phyloP scores from a whole-genome alignment of 345 rosid species.

The Linum usitatissimum region DNA sequence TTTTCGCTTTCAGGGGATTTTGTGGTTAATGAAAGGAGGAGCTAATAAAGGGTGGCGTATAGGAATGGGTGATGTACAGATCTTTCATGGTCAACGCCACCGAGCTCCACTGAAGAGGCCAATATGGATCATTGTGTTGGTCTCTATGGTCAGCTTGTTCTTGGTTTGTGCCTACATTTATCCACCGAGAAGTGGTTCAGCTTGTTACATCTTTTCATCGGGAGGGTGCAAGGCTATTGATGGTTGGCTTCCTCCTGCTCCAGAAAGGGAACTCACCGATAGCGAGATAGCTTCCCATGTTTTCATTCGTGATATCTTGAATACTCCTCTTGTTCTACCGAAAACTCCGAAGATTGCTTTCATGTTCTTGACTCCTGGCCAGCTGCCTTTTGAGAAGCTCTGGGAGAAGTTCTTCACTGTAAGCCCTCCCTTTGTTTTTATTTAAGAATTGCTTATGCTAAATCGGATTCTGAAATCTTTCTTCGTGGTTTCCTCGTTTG shows the following conservation, averaged over 20 bases:
- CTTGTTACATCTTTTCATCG: conserved; percentile 74
- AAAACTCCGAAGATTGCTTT: conserved; percentile 73
- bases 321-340: conserved; percentile 33
- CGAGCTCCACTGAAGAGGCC: conserved; percentile 69
- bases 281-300: conserved; percentile 71
- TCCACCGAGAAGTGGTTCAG: conserved; percentile 60
- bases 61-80: conserved; percentile 54
- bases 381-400: conserved; percentile 84
- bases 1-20: not conserved
- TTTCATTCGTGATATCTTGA: conserved; percentile 61
- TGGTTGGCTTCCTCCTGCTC: conserved; percentile 88
- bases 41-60: conserved; percentile 50
- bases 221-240: conserved; percentile 73
- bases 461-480: not conserved
- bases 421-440: conserved; percentile 11
- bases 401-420: conserved; percentile 90
- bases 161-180: conserved; percentile 59
- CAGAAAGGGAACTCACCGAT: conserved; percentile 64
- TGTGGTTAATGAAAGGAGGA: not conserved
- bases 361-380: conserved; percentile 77
- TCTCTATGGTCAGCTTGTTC: conserved; percentile 65
- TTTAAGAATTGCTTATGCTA: no score
- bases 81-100: conserved; percentile 56
- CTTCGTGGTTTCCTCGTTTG: not conserved
- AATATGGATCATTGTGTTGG: conserved; percentile 62